Percentiles rank a stretch among this genome's conserved stretches.
These are phyloP conservation scores for Agrocybe chaxingu DNA, from an alignment of 768 basidiomycete species.

Conservation along the genomic window DNA sequence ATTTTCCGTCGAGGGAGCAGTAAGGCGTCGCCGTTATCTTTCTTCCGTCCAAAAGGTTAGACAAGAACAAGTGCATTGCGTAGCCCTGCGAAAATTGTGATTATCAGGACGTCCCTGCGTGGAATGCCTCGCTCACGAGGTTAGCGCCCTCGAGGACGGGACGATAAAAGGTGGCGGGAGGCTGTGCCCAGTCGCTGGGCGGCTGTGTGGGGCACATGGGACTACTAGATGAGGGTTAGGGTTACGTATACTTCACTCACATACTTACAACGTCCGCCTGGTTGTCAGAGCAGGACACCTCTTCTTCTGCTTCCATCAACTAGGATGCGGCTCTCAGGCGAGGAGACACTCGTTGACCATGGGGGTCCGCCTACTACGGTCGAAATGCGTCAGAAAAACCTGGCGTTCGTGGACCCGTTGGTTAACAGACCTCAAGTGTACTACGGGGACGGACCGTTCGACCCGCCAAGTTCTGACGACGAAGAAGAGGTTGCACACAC, in stretches of 20 bases:
- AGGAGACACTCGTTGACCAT: slow-evolving; percentile 12
- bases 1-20: slow-evolving; percentile 66
- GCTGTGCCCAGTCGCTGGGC: no score
- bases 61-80: slow-evolving; percentile 66
- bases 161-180: slow-evolving; percentile 5
- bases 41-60: slow-evolving; percentile 77
- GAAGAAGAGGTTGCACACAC: slow-evolving; percentile 46
- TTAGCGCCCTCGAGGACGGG: slow-evolving; percentile 18
- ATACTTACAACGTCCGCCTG: no score
- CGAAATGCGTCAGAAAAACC: slow-evolving; percentile 22
- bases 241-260: no score
- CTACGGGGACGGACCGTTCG: slow-evolving; percentile 76
- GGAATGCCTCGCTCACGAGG: slow-evolving; percentile 15
- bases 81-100: slow-evolving; percentile 20
- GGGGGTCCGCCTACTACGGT: slow-evolving; percentile 11
- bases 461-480: slow-evolving; percentile 79
- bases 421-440: slow-evolving; percentile 35
- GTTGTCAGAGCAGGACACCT: background rate
- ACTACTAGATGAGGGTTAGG: no score
- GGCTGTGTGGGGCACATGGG: no score
- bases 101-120: background rate
- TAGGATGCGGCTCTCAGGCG: slow-evolving; percentile 17
- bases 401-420: slow-evolving; percentile 19
- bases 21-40: slow-evolving; percentile 49
- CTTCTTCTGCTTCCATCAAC: slow-evolving; percentile 1